These are phyloP conservation scores for Peronospora belbahrii DNA, from an alignment of 352 stramenopile genomes.

Conservation along the genomic window DNA sequence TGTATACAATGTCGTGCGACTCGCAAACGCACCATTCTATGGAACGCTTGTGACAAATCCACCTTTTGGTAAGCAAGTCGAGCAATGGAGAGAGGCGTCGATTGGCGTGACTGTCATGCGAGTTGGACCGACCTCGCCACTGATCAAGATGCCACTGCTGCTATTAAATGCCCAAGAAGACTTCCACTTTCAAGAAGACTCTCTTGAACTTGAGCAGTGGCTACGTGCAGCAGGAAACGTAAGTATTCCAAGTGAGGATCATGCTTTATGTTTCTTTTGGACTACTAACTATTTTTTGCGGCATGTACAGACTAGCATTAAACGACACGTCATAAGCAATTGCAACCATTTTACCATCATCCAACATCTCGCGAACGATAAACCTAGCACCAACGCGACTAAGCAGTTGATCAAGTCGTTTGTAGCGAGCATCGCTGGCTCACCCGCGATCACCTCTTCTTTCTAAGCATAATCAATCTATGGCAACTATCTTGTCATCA, in stretches of 20 bases:
- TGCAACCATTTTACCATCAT: constrained; percentile 78
- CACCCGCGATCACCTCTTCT: background rate
- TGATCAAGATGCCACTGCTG: constrained; percentile 43
- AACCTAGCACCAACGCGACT: constrained; percentile 21
- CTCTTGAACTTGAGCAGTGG: constrained; percentile 54
- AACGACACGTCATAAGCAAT: constrained; percentile 34
- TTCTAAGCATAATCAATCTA: constrained; percentile 1
- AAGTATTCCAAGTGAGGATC: constrained; percentile 5
- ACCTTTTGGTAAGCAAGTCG: constrained; percentile 56
- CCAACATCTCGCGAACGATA: constrained; percentile 36
- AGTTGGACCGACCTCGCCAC: constrained; percentile 31
- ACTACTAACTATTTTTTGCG: constrained; percentile 5
- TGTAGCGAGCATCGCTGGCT: constrained; percentile 18
- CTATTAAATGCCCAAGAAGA: constrained; percentile 67
- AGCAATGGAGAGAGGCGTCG: constrained; percentile 68
- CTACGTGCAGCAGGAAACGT: constrained; percentile 50
- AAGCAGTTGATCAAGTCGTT: constrained; percentile 49
- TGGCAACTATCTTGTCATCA: background rate
- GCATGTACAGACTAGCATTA: constrained; percentile 23
- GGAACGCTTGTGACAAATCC: constrained; percentile 55
- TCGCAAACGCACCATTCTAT: constrained; percentile 69
- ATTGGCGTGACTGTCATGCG: constrained; percentile 39
- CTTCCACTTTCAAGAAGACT: constrained; percentile 76
- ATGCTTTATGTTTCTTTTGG: background rate
- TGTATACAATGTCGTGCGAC: constrained; percentile 80